Evolutionary conservation across 73 alveolate genomes (phyloP).

Genomic region (Paramecium primaurelia): DNA sequence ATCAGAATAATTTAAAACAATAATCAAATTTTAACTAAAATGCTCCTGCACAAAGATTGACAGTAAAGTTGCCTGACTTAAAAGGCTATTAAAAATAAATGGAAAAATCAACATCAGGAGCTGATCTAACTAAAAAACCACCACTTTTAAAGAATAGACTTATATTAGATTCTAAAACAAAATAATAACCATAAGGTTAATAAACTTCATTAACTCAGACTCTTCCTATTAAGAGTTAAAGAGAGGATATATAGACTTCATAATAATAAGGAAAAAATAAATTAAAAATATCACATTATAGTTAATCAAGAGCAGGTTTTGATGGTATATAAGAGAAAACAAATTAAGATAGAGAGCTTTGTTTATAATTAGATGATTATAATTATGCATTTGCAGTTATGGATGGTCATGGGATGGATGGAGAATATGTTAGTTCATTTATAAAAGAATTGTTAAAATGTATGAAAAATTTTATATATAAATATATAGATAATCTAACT

Average conservation of each 20-base stretch:
- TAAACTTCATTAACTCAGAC: background rate
- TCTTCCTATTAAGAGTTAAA: background rate
- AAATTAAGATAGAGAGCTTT: background rate
- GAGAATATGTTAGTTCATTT: constrained; percentile 12
- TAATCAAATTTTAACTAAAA: background rate
- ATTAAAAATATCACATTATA: background rate
- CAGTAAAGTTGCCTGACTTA: background rate
- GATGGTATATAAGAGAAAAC: background rate
- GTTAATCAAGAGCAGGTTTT: background rate
- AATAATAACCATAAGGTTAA: background rate
- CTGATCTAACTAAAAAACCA: background rate
- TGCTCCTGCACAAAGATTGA: background rate
- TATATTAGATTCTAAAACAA: background rate
- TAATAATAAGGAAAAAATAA: background rate
- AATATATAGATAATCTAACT: background rate
- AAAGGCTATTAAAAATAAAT: background rate
- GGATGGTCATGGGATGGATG: constrained; percentile 54
- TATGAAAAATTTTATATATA: background rate
- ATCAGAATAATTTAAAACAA: background rate
- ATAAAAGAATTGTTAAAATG: background rate
- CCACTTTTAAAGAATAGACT: background rate
- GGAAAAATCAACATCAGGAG: constrained; percentile 11
- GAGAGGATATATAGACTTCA: background rate
- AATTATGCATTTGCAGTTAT: background rate
- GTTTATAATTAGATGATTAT: background rate